Conservation (phyloP, 1,284 basidiomycete genomes). For the Agroathelia rolfsii region DNA sequence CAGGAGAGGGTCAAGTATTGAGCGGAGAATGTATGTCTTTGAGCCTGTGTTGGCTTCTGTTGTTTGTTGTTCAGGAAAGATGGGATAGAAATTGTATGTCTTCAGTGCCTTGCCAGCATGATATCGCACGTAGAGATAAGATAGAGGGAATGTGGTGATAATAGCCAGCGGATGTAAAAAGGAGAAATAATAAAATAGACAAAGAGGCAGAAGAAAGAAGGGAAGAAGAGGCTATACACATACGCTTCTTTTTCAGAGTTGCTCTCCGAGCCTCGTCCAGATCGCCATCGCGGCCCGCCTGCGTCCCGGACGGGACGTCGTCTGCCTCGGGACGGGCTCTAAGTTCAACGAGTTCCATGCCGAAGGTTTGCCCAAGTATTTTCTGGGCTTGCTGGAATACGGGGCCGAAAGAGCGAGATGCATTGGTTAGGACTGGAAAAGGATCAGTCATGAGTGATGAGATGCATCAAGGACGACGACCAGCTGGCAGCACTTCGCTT, state of each 20-base stretch:
- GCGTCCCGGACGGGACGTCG: conserved; percentile 16
- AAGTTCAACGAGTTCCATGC: conserved; percentile 71
- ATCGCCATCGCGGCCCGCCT: conserved; percentile 30
- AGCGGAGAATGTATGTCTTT: conserved; percentile 70
- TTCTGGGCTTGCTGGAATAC: conserved; percentile 52
- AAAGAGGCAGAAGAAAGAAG: conserved; percentile 1
- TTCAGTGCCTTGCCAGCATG: too few relatives aligned
- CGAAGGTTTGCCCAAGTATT: conserved; percentile 51
- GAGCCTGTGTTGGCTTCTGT: conserved; percentile 46
- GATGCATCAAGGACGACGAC: too few relatives aligned
- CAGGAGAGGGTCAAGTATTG: conserved; percentile 41
- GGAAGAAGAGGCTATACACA: conserved; percentile 4
- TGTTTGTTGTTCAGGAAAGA: too few relatives aligned
- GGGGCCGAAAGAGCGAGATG: conserved; percentile 43
- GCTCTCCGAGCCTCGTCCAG: conserved; percentile 35
- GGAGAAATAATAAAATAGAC: too few relatives aligned
- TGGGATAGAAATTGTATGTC: too few relatives aligned
- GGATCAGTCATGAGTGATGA: too few relatives aligned
- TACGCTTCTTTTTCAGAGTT: conserved; percentile 46
- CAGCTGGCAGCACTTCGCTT: too few relatives aligned
- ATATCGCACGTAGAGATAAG: background rate
- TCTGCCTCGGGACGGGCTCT: conserved; percentile 44
- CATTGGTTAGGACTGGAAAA: too few relatives aligned
- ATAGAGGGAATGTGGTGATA: conserved; percentile 1
- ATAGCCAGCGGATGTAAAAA: background rate